Base-by-base conservation (phyloP, 306 rosid species). In the Pterocarpus macrocarpus region DNA sequence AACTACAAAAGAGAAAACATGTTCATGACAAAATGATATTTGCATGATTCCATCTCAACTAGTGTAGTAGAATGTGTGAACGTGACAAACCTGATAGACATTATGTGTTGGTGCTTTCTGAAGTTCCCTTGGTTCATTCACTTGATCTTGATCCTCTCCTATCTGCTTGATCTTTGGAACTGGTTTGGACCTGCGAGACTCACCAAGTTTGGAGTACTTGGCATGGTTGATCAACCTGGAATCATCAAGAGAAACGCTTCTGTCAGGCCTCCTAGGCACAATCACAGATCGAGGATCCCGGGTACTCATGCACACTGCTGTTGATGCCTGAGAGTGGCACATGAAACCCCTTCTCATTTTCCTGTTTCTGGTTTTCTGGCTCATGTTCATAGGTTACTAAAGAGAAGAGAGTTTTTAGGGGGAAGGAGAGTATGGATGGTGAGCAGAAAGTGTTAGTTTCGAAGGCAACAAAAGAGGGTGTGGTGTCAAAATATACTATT, bases 301-400 rank as follows among this genome's bases (percentile, higher is more conserved):
- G 0, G 86, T 61, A 38, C 83, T 70, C 84, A 87, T 76, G 82
- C 95, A 89, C n/a, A 89, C 90, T 0, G 93, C 90, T 4, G 93
- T 91, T 49, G 95, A 80, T 2, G 87, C 89, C 39, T 79, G 87
- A 72, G 95, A 87, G 5, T 86, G 92, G 83, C 95, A 91, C 91
- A 82, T 89, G 84, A 91, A 91, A 2, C 89, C 93, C 68, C 71
- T 80, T 39, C 78, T 69, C 78, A 81, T 83, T 44, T 63, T 87
- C 86, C 63, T 36, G 45, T 47, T 70, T 33, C 15, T 59, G 82
- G 67, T 69, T 50, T 75, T 82, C 83, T 64, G 61, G 65, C 64
- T 84, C 85, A 79, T 43, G 47, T 43, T 84, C 35, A 39, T 43
- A 71, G 43, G 5, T 13, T 64, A 76, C 39, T 43, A 22, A 52